phyloP scores from a whole-genome alignment of 208 protist genomes.

The Novymonas esmeraldas region DNA sequence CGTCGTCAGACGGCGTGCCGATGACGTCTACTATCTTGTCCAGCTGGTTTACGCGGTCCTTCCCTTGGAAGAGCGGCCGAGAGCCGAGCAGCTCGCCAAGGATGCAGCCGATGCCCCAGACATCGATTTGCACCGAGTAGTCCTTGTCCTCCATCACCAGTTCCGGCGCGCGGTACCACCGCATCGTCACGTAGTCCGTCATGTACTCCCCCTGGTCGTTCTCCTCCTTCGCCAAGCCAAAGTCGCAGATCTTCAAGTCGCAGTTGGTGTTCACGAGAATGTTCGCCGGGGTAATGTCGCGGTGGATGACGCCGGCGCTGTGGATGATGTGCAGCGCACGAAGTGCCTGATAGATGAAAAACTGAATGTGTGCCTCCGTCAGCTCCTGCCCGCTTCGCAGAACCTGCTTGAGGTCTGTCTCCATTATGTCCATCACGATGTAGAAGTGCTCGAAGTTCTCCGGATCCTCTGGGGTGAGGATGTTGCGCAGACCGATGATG shows the following conservation, averaged over 20 bases:
- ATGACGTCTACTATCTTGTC: slow-evolving; percentile 94
- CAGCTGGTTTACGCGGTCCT: slow-evolving; percentile 89
- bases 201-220: slow-evolving; percentile 89
- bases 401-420: slow-evolving; percentile 96
- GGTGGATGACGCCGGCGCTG: slow-evolving; percentile 94
- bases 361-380: slow-evolving; percentile 94
- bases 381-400: slow-evolving; percentile 91
- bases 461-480: slow-evolving; percentile 73
- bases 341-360: slow-evolving; percentile 97
- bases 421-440: slow-evolving; percentile 97
- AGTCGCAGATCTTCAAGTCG: slow-evolving; percentile 97
- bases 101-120: slow-evolving; percentile 93
- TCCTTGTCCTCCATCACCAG: slow-evolving; percentile 92
- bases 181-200: slow-evolving; percentile 96
- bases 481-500: slow-evolving; percentile 89
- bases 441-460: slow-evolving; percentile 92
- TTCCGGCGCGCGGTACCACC: slow-evolving; percentile 95
- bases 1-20: slow-evolving; percentile 88
- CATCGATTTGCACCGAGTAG: slow-evolving; percentile 91
- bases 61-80: slow-evolving; percentile 88
- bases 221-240: slow-evolving; percentile 92
- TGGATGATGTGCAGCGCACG: slow-evolving; percentile 95
- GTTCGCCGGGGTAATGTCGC: slow-evolving; percentile 97
- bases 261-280: slow-evolving; percentile 97
- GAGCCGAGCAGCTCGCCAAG: slow-evolving; percentile 88